Conservation (phyloP, 2,329 filamentous ascomycete genomes). For the Amauroascus verrucosus region DNA sequence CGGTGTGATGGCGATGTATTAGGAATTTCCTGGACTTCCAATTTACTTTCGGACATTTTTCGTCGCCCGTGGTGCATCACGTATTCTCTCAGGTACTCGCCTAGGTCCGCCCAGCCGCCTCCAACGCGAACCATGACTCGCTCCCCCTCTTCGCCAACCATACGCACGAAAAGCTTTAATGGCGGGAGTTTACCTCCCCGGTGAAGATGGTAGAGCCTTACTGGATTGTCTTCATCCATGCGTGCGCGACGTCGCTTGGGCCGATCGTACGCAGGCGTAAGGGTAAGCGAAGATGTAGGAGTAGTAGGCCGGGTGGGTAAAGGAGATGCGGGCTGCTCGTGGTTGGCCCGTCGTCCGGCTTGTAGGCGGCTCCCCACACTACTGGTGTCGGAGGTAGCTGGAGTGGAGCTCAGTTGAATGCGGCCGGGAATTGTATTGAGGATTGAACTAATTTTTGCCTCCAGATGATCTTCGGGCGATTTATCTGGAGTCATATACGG, state of each 20-base stretch:
- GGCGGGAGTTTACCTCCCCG: conserved; percentile 73
- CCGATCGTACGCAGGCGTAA: conserved; percentile 48
- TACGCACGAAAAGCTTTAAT: conserved; percentile 87
- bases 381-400: conserved; percentile 17
- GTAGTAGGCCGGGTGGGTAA: conserved; percentile 42
- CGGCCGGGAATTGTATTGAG: conserved; percentile 66
- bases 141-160: conserved; percentile 80
- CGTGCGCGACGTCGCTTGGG: conserved; percentile 28
- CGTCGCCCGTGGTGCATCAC: conserved; percentile 81
- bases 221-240: conserved; percentile 52
- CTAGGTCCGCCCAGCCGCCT: conserved; percentile 94
- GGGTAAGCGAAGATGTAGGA: conserved; percentile 56
- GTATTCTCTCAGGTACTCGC: conserved; percentile 89
- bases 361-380: neutral
- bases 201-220: conserved; percentile 85
- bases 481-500: conserved; percentile 14
- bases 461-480: conserved; percentile 56
- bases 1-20: conserved; percentile 17
- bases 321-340: conserved; percentile 27
- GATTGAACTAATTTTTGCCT: conserved; percentile 69
- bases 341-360: conserved; percentile 24
- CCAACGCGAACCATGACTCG: conserved; percentile 97
- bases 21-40: conserved; percentile 45
- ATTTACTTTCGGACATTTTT: conserved; percentile 45
- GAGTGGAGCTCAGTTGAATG: conserved; percentile 56